phyloP scores from a whole-genome alignment of 495 filamentous ascomycete genomes.

The Daldinia bambusicola region DNA sequence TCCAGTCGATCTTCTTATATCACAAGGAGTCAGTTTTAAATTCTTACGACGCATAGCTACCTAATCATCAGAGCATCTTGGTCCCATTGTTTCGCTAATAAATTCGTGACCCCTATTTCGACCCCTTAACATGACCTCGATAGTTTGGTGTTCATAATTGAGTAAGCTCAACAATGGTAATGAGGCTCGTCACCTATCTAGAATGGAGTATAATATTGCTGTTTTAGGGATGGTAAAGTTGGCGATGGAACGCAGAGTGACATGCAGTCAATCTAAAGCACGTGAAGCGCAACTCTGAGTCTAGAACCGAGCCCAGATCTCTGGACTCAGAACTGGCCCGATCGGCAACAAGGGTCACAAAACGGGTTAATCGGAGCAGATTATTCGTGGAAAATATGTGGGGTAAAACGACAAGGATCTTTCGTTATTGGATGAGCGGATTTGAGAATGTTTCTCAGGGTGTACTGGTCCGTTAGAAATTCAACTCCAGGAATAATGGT shows the following conservation, averaged over 20 bases:
- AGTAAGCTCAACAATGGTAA: neutral
- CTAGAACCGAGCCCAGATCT: constrained; percentile 34
- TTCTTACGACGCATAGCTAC: neutral
- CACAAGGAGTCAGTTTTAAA: neutral
- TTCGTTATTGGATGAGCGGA: constrained; percentile 25
- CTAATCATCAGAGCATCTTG: neutral
- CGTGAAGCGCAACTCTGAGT: constrained; percentile 31
- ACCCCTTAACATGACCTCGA: neutral
- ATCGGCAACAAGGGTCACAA: constrained; percentile 19
- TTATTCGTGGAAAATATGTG: constrained; percentile 27
- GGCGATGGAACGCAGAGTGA: constrained; percentile 17
- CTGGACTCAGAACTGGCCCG: constrained; percentile 12
- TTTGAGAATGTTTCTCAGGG: constrained; percentile 39
- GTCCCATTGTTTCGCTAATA: neutral
- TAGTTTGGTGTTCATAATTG: neutral
- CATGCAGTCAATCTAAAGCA: constrained; percentile 27
- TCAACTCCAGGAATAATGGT: too few relatives aligned
- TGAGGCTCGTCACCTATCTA: neutral
- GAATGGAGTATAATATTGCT: neutral
- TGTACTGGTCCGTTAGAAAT: too few relatives aligned
- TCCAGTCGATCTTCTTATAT: neutral
- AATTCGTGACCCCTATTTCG: neutral
- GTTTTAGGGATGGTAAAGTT: neutral
- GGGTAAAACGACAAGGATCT: constrained; percentile 23
- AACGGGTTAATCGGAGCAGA: constrained; percentile 10